A percentile compares a stretch with the other conserved stretches of the same genome.
Conservation (phyloP, 495 filamentous ascomycete genomes). For the Penicillium antarcticum region DNA sequence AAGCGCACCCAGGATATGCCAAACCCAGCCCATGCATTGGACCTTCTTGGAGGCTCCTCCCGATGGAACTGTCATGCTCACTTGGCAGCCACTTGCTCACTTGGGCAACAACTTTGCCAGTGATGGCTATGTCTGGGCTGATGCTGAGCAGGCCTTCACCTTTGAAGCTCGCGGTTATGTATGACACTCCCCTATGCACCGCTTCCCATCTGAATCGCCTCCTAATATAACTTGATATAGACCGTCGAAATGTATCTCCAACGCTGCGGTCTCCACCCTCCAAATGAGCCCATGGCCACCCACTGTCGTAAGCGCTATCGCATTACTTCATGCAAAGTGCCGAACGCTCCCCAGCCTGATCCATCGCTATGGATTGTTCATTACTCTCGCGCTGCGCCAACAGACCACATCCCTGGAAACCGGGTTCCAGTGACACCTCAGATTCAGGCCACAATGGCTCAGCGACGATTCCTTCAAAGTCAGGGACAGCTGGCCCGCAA, state of each 20-base stretch:
- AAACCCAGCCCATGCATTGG: conserved; percentile 81
- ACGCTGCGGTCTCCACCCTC: conserved; percentile 68
- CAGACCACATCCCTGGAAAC: conserved; percentile 64
- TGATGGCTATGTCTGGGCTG: conserved; percentile 89
- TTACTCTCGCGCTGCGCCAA: conserved; percentile 70
- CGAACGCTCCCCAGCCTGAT: conserved; percentile 64
- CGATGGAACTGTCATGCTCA: conserved; percentile 77
- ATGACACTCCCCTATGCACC: conserved; percentile 27
- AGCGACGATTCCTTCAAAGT: conserved; percentile 66
- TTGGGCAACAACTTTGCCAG: conserved; percentile 71
- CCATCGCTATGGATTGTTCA: conserved; percentile 92
- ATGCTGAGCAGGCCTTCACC: conserved; percentile 66
- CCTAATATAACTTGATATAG: conserved; percentile 28
- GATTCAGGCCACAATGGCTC: conserved; percentile 56
- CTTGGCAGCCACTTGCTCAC: conserved; percentile 75
- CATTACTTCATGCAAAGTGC: conserved; percentile 60
- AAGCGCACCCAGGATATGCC: conserved; percentile 72
- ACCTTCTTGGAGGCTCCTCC: conserved; percentile 78
- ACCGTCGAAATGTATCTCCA: conserved; percentile 81
- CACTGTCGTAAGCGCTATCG: conserved; percentile 83
- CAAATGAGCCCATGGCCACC: conserved; percentile 63
- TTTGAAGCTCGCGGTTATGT: conserved; percentile 76
- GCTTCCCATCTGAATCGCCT: not conserved
- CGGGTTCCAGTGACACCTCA: conserved; percentile 58
- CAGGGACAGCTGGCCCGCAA: conserved; percentile 82